These are phyloP conservation scores for Nannizziopsis barbatae DNA, from an alignment of 2,329 filamentous ascomycete species.

Conservation along the genomic window DNA sequence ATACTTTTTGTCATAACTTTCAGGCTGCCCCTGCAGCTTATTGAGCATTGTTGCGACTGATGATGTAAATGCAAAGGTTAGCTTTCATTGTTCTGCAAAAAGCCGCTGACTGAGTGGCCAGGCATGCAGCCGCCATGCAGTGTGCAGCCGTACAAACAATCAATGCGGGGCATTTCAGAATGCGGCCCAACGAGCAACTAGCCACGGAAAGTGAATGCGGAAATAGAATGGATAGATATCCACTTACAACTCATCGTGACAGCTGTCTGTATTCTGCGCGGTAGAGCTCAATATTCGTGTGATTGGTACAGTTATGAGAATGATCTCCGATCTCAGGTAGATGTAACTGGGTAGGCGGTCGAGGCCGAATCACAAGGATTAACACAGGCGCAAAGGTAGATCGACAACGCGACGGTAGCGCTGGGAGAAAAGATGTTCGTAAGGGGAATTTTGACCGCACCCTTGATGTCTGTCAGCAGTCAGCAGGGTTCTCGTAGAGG, in stretches of 20 bases:
- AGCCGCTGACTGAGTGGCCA: not conserved
- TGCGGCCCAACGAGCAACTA: not conserved
- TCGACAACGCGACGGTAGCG: too few species aligned
- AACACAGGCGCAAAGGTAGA: too few species aligned
- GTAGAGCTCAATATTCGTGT: not conserved
- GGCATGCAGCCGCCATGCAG: not conserved
- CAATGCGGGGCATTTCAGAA: not conserved
- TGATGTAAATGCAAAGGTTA: constrained; percentile 8
- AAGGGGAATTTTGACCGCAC: too few species aligned
- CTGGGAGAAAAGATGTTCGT: too few species aligned
- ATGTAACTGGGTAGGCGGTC: constrained; percentile 2
- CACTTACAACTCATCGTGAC: constrained; percentile 21
- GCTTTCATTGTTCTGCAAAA: not conserved
- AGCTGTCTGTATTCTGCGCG: not conserved
- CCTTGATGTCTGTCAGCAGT: too few species aligned
- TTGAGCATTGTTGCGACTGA: constrained; percentile 82
- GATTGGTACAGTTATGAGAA: not conserved
- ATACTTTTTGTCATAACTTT: constrained; percentile 98
- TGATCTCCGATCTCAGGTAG: too few species aligned
- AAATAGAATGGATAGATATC: constrained; percentile 1
- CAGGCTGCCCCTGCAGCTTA: constrained; percentile 90
- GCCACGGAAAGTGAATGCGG: not conserved
- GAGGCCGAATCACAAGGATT: not conserved
- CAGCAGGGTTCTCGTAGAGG: too few species aligned
- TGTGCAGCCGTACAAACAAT: not conserved